Base-by-base conservation (phyloP, 2,329 filamentous ascomycete genomes). In the Lasiodiplodia sp. region DNA sequence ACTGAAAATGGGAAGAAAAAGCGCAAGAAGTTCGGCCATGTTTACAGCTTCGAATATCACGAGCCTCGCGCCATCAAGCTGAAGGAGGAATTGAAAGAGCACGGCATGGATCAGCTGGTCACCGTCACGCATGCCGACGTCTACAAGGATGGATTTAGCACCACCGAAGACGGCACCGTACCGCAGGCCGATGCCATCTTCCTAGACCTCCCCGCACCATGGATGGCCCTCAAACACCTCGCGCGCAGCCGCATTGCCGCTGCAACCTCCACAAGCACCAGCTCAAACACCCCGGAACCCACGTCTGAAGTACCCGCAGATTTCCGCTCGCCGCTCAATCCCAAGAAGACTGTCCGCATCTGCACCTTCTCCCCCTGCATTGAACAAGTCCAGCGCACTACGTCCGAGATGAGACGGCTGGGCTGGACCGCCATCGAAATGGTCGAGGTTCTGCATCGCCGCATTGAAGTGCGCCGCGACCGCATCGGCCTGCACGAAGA, bases 331-430 rank as follows among this genome's bases (percentile, higher is more conserved):
- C 85, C 88, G 0, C 85, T 98, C 12, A 90, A 96, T 72, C 89
- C 92, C 0, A 85, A 86, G n/a, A 86, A 87, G 52, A 86, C 91
- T 5, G 88, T 91, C 1, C 87, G 96, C 76, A 87, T 99, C 67
- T 99, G 96, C 83, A 96, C 94, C 0, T 99, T 99, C 82, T 96
- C 92, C 1, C 96, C 96, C 0, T 99, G 96, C 80, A 96, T 99
- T 72, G 96, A 99, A 81, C 96, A 99, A 82, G 95, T 96, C 25
- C 93, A 92, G 66, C 88, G 90, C 68, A 98, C 96, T 0, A 90
- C 97, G 66, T 91, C 92, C 12, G 88, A 88, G 14, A 86, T 99
- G 79, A 90, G 95, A 66, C 87, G 89, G 47, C 83, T 94, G 7
- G 93, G 93, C 66, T 99, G 96, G 96, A 87, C 94, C 11, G 91